Evolutionary conservation across 2,329 filamentous ascomycete species (phyloP), one percentile per base, ranked within the genome.

Genomic region (Pseudocercospora pini-densiflorae): DNA sequence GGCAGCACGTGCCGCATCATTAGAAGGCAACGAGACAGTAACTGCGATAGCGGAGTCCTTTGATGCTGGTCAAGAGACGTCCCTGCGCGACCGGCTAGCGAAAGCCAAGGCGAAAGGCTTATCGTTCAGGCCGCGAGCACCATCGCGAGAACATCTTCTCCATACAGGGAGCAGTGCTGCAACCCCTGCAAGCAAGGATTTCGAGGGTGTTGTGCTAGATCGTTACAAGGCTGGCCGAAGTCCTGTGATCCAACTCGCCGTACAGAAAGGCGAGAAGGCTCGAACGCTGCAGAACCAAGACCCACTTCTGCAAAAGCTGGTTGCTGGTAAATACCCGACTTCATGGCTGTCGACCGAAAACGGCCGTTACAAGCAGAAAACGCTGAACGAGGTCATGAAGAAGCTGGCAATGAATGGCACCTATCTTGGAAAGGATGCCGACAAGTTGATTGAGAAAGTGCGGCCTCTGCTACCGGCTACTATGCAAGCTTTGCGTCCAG

Each of bases 401-500:
- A 68, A 63, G 45, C 66, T 70, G 53, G 62, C 70, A 63, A 57
- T 70, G 68, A 76, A 76, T 62, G 61, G 61, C 5, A 73, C 72
- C 7, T 76, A 74, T 54, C 51, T 73, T 24, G 36, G 45, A 27
- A 63, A 63, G 10, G 74, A 78, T 75, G 72, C 71, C 1, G 71
- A 72, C 7, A 74, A 64, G 53, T 77, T 79, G 58, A 60, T 77
- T 19, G 72, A 71, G 47, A 76, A 78, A 69, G 77, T 71, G 65
- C 65, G 72, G 65, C 63, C 63, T 54, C 43, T 71, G 23, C 68
- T 72, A 27, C 66, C 68, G 5, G 51, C 61, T 14, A 59, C 57
- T 29, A 36, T 58, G 47, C 31, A 61, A 7, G 43, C 62, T 21
- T 27, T 47, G 55, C 12, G 55, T n/a, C n/a, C 47, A 51, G 31